Evolutionary conservation across 345 rosid genomes (phyloP).

Genomic region (Microthlaspi erraticum): DNA sequence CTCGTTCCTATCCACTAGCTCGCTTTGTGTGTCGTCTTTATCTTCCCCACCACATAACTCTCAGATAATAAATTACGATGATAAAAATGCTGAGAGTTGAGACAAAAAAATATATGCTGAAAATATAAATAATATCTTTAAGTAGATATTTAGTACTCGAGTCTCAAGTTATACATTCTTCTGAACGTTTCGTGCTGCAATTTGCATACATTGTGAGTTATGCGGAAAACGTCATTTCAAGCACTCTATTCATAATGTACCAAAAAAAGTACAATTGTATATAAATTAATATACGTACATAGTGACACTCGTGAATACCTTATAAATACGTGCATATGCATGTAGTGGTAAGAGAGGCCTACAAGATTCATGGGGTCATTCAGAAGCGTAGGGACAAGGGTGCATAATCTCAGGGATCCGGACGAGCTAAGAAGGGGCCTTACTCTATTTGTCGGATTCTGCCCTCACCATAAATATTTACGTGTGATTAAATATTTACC

Average conservation of each 20-base stretch:
- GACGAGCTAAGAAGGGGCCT: slow-evolving; percentile 25
- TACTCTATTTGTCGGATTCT: slow-evolving; percentile 9
- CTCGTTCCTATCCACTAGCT: slow-evolving; percentile 38
- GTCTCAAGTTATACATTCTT: neutral
- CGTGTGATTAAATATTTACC: neutral
- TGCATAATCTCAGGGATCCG: slow-evolving; percentile 34
- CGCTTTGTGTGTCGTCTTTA: slow-evolving; percentile 20
- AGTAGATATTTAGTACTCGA: neutral
- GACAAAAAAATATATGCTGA: neutral
- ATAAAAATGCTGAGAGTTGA: neutral
- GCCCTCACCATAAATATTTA: slow-evolving; percentile 8
- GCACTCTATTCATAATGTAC: neutral
- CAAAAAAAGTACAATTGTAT: neutral
- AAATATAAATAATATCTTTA: neutral
- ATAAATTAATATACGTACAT: neutral
- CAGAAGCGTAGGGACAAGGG: slow-evolving; percentile 31
- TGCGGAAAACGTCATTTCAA: slow-evolving; percentile 8
- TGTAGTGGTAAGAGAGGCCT: neutral
- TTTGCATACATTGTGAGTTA: neutral
- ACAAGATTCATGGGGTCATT: neutral
- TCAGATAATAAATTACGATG: neutral
- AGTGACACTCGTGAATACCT: neutral
- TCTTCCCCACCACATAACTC: slow-evolving; percentile 24
- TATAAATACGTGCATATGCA: neutral
- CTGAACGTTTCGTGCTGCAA: neutral